Percentiles rank a stretch among this genome's conserved stretches.
Conservation (phyloP, 2,329 filamentous ascomycete genomes). For the Xylaria sp. region DNA sequence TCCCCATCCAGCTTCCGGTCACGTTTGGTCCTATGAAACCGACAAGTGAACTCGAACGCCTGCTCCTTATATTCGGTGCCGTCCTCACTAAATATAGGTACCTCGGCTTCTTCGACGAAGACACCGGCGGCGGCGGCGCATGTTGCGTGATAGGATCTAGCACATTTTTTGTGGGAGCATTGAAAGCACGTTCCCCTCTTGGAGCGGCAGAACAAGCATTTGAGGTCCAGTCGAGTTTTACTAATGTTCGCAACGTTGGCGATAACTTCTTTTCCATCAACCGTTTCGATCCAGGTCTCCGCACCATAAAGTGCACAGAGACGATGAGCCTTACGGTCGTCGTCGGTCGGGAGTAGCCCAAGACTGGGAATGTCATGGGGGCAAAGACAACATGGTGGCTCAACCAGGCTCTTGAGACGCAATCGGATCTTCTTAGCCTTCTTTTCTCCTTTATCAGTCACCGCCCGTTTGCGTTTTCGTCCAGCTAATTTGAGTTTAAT, state of each 20-base stretch:
- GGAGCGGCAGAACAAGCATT: constrained; percentile 93
- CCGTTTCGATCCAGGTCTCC: constrained; percentile 84
- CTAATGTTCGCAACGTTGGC: constrained; percentile 84
- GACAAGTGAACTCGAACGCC: constrained; percentile 92
- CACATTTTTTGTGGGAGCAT: constrained; percentile 94
- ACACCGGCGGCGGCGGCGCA: constrained; percentile 93
- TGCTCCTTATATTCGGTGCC: constrained; percentile 92
- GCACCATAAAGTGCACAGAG: constrained; percentile 91
- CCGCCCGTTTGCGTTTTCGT: constrained; percentile 75
- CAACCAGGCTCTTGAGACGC: constrained; percentile 74
- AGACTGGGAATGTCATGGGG: constrained; percentile 88
- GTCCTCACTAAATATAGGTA: constrained; percentile 89
- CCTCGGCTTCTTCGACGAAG: constrained; percentile 86
- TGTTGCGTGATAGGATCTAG: constrained; percentile 91
- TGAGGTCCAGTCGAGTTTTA: constrained; percentile 88
- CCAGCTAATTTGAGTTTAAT: constrained; percentile 70
- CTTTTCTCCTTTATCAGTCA: constrained; percentile 57
- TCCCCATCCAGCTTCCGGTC: constrained; percentile 78
- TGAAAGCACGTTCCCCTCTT: constrained; percentile 97
- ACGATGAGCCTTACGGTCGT: constrained; percentile 86
- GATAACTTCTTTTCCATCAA: constrained; percentile 77
- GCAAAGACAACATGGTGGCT: constrained; percentile 89
- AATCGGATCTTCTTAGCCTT: constrained; percentile 83
- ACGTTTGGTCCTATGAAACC: constrained; percentile 90
- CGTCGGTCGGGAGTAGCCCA: constrained; percentile 86